Evolutionary conservation across 768 basidiomycete species (phyloP).

Genomic region (Trametes cubensis): DNA sequence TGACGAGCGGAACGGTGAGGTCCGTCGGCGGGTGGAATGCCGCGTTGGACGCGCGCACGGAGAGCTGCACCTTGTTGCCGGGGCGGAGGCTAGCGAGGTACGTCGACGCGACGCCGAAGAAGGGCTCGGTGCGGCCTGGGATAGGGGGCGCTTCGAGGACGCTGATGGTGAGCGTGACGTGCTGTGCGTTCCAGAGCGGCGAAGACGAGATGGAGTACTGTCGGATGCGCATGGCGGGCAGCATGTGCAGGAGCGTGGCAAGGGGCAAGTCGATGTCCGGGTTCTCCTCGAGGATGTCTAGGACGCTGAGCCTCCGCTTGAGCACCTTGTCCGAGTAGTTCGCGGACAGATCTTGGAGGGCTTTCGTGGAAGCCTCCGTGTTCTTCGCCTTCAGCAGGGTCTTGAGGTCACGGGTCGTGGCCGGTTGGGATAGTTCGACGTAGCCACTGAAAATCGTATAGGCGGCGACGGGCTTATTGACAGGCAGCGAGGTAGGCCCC

Average conservation of each 20-base stretch:
- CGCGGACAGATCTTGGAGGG: conserved; percentile 34
- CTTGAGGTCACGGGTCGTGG: conserved; percentile 45
- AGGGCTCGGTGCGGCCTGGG: conserved; percentile 36
- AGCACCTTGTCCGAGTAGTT: conserved; percentile 40
- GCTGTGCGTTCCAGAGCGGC: conserved; percentile 45
- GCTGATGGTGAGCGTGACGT: conserved; percentile 47
- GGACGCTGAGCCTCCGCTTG: conserved; percentile 42
- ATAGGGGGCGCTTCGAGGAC: conserved; percentile 43
- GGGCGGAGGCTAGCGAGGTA: conserved; percentile 43
- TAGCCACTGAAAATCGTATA: conserved; percentile 46
- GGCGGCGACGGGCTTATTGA: conserved; percentile 40
- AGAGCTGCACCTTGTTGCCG: conserved; percentile 44
- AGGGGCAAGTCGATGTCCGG: conserved; percentile 42
- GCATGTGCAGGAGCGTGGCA: conserved; percentile 42
- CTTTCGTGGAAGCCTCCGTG: conserved; percentile 28
- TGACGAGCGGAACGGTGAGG: conserved; percentile 43
- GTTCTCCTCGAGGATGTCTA: conserved; percentile 45
- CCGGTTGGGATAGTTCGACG: conserved; percentile 51
- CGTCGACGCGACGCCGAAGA: conserved; percentile 50
- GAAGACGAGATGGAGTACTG: conserved; percentile 59
- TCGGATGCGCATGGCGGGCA: conserved; percentile 51
- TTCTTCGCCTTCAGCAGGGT: conserved; percentile 35
- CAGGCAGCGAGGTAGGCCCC: conserved; percentile 45
- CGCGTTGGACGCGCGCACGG: conserved; percentile 40
- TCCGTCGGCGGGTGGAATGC: conserved; percentile 48